Evolutionary conservation across 2,329 filamentous ascomycete genomes (phyloP).

Genomic region (Cladosporium sphaerospermum): DNA sequence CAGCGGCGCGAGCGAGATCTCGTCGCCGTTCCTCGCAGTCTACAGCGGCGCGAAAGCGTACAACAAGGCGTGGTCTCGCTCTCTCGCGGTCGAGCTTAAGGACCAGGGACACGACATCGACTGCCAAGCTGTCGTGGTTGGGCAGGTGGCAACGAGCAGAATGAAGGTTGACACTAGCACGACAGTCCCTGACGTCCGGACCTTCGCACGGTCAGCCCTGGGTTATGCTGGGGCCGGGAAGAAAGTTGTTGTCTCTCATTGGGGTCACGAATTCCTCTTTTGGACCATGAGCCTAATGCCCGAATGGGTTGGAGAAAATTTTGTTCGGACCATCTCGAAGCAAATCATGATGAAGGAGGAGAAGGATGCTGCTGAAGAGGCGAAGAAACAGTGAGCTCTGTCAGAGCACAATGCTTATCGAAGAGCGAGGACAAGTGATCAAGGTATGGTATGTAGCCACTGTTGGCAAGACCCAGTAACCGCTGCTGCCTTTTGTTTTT

Average conservation of each 20-base stretch:
- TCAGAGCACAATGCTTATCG: too few species aligned
- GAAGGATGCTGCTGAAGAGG: background rate
- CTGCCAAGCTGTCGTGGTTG: slow-evolving; percentile 20
- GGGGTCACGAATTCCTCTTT: slow-evolving; percentile 5
- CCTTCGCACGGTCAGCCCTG: background rate
- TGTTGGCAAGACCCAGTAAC: too few species aligned
- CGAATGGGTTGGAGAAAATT: background rate
- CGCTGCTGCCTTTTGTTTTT: too few species aligned
- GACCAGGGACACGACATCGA: slow-evolving; percentile 33
- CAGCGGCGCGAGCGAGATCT: slow-evolving; percentile 35
- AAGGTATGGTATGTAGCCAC: too few species aligned
- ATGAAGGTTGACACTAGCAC: background rate
- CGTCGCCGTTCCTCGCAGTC: slow-evolving; percentile 38
- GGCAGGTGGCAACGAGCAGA: slow-evolving; percentile 6
- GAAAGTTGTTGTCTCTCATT: background rate
- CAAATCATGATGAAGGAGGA: background rate
- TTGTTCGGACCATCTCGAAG: background rate
- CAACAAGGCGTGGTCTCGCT: slow-evolving; percentile 33
- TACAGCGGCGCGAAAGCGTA: slow-evolving; percentile 45
- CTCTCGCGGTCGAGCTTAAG: slow-evolving; percentile 37
- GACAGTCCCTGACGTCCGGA: background rate
- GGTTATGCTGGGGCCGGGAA: slow-evolving; percentile 2
- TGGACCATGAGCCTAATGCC: background rate
- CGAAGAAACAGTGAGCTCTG: slow-evolving; percentile 1
- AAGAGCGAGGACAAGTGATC: too few species aligned